Evolutionary conservation across 208 protist species (phyloP).

Genomic region (Acanthamoeba healyi): DNA sequence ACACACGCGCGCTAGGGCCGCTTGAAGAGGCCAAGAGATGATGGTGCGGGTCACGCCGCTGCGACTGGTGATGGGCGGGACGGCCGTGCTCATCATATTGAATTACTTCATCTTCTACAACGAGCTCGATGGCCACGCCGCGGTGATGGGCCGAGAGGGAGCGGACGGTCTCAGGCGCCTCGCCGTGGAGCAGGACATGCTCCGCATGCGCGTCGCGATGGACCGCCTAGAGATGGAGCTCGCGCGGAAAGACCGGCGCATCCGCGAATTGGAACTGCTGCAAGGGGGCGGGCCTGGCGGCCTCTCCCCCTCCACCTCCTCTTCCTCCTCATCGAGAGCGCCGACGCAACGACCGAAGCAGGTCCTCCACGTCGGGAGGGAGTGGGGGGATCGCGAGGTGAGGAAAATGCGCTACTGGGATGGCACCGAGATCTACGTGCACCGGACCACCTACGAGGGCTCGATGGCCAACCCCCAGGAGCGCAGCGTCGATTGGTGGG

Average conservation of each 20-base stretch:
- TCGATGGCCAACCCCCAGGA: neutral
- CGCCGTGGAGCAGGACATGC: neutral
- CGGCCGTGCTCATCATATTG: conserved; percentile 3
- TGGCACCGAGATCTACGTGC: neutral
- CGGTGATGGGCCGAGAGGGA: too few relatives aligned
- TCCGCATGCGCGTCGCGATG: neutral
- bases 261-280: conserved; percentile 30
- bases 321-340: neutral
- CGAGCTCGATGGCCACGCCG: neutral
- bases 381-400: neutral
- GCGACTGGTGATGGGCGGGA: conserved; percentile 6
- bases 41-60: neutral
- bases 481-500: conserved; percentile 62
- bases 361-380: neutral
- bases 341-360: neutral
- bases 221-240: conserved; percentile 46
- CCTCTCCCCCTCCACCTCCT: too few relatives aligned
- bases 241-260: neutral
- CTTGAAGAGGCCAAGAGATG: too few relatives aligned
- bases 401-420: conserved; percentile 26
- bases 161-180: neutral
- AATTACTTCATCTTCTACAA: conserved; percentile 60
- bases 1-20: too few relatives aligned
- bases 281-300: too few relatives aligned
- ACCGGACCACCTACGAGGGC: conserved; percentile 67